These are phyloP conservation scores for Auricularia cornea DNA, from an alignment of 768 basidiomycete genomes.

Conservation along the genomic window DNA sequence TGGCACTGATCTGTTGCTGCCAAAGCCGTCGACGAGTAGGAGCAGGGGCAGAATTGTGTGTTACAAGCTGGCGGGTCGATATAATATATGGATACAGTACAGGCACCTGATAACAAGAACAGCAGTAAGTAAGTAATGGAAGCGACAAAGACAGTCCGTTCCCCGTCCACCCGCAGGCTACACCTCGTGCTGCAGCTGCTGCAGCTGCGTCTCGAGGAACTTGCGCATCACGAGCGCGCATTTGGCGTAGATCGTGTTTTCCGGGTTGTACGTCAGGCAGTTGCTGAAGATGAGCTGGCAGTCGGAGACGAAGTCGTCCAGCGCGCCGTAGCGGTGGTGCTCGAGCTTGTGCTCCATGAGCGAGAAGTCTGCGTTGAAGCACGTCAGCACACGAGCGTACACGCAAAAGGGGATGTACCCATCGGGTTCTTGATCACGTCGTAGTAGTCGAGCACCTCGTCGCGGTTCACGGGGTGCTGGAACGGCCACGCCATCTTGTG, in stretches of 20 bases:
- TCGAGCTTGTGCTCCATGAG: conserved; percentile 91
- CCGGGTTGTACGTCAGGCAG: conserved; percentile 81
- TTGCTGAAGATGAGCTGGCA: conserved; percentile 83
- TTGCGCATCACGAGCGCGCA: conserved; percentile 81
- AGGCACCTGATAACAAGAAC: not conserved
- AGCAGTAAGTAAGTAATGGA: not conserved
- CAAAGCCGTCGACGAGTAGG: no score
- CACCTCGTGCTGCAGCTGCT: not conserved
- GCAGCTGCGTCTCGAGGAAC: conserved; percentile 33
- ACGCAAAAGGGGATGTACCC: conserved; percentile 47
- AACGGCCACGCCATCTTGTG: conserved; percentile 88
- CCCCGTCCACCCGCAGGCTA: not conserved
- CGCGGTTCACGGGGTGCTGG: conserved; percentile 62
- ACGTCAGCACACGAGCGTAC: not conserved
- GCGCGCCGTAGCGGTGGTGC: conserved; percentile 67
- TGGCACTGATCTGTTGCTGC: no score
- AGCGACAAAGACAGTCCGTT: not conserved
- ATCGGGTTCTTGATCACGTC: conserved; percentile 85
- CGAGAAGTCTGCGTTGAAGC: conserved; percentile 44
- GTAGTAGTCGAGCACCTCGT: conserved; percentile 83
- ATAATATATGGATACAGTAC: not conserved
- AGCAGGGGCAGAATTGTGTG: no score
- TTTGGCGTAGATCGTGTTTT: conserved; percentile 68
- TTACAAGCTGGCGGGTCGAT: not conserved
- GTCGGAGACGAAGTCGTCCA: conserved; percentile 71